Evolutionary conservation across 768 basidiomycete species (phyloP), one percentile per base, ranked within the genome.

Genomic region (Butyriboletus loyo): DNA sequence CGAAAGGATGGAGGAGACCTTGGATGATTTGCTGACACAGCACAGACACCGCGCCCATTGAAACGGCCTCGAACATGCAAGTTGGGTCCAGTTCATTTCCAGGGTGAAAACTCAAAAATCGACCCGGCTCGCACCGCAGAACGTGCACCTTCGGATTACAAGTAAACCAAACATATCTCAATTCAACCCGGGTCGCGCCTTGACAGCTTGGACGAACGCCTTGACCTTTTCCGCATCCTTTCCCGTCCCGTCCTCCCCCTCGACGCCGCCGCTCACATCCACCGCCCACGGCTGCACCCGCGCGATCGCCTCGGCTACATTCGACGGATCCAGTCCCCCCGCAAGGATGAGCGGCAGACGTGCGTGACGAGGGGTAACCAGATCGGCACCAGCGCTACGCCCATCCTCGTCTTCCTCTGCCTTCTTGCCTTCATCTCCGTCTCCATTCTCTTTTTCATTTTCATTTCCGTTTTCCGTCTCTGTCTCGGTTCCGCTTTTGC

Each of bases 251-350:
- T 80, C 80, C 24, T 64, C 73, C 9, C 65, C 74, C 72, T 98
- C 96, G 0, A 98, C 94, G 2, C 95, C 95, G 1, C 92, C 88
- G 57, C 92, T 92, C 22, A 98, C 93, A 67, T 98, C 96, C 34
- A 98, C 92, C 9, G 87, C 91, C 86, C 92, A 94, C 8, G 96
- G 93, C 22, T 71, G 71, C 22, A 92, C 90, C 28, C 72, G 68
- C 21, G 70, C 72, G 21, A 97, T 77, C 11, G 92, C 93, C 51
- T 80, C 75, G 17, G 70, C 71, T 0, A 98, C 87, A 56, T 93
- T 98, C 39, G 75, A 74, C 2, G 86, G 77, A 25, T 79, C 88
- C 60, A 99, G 70, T 1, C 95, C 97, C 1, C 96, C 96, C 2
- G 95, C 97, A 17, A 99, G 80, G 39, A 99, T 85, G 59, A 99